Evolutionary conservation across 257 asterid genomes (phyloP).

Genomic region (Nicotiana tabacum): DNA sequence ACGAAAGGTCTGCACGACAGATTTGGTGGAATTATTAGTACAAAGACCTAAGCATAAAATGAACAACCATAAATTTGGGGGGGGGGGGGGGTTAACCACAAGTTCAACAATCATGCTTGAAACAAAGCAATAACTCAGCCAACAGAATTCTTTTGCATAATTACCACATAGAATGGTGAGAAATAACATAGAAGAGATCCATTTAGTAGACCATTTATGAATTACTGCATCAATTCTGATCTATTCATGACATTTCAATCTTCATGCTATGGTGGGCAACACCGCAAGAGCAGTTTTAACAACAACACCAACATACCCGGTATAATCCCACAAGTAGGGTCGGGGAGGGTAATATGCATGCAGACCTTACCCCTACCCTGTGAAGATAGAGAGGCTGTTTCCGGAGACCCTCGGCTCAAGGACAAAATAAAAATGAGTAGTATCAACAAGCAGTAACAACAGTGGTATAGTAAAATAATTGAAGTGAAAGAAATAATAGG

Average conservation of each 20-base stretch:
- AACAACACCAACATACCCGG: too few relatives aligned
- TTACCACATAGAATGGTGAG: not conserved
- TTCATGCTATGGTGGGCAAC: not conserved
- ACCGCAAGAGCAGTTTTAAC: not conserved
- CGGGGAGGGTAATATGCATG: too few relatives aligned
- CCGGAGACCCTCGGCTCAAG: too few relatives aligned
- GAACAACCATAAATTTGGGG: not conserved
- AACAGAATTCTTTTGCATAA: not conserved
- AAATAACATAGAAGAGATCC: not conserved
- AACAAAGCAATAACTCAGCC: not conserved
- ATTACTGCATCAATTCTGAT: not conserved
- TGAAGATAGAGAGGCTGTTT: too few relatives aligned
- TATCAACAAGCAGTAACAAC: too few relatives aligned
- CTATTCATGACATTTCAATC: not conserved
- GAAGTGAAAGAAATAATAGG: too few relatives aligned
- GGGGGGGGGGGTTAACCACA: not conserved
- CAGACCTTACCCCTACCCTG: too few relatives aligned
- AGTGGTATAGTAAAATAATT: too few relatives aligned
- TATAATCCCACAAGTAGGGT: too few relatives aligned
- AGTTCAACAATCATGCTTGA: not conserved
- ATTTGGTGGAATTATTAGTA: not conserved
- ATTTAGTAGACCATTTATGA: not conserved
- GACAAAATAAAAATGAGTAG: too few relatives aligned
- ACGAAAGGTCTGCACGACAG: slow-evolving; percentile 55
- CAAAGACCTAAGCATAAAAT: not conserved